Evolutionary conservation across 2,329 filamentous ascomycete species (phyloP), one percentile per base, ranked within the genome.

Genomic region (Colletotrichum sublineola): DNA sequence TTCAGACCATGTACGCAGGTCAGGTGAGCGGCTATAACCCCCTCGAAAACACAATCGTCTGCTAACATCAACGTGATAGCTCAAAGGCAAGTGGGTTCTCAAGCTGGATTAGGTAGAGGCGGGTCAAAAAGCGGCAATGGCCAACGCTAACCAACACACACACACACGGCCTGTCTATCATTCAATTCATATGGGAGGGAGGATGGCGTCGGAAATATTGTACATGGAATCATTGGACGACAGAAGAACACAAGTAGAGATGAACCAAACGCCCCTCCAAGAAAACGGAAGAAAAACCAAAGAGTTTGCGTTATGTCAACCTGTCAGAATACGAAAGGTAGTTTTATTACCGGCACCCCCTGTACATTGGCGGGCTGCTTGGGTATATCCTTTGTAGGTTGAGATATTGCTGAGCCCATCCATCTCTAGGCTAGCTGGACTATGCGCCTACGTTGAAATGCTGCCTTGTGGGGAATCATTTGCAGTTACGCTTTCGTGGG

Each of bases 41-140:
- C 5, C 18, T 2, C 18, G 2, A 20, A 11, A 20, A 11, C 6
- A 14, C 29, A 18, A n/a, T 5, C 1, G 6, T 14, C 29, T 6
- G 24, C 48, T 69, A 33, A 63, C 8, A 14, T 14, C 2, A 1
- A 15, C 12, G 1, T 14, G 46, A 5, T 11, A 72, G 69, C 18
- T 72, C 4, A 55, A 53, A 55, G 69, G 69, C 7, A 72, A 72
- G 42, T 72, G 69, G 69, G 69, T 72, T 12, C 15, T 72, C 12
- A 65, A 53, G n/a, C 38, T 72, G 4, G 66, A 69, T n/a, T 38
- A 48, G 33, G 24, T 38, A 48, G 33, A 33, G 3, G 63, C 15
- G 31, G 18, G 11, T 29, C 1, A 9, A 11, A 4, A 12, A 24
- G 33, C 20, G 18, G 15, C 18, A 1, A 12, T 2, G n/a, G 1